Evolutionary conservation across 148 eudicot species (phyloP).

Genomic region (Fallopia convolvulus): DNA sequence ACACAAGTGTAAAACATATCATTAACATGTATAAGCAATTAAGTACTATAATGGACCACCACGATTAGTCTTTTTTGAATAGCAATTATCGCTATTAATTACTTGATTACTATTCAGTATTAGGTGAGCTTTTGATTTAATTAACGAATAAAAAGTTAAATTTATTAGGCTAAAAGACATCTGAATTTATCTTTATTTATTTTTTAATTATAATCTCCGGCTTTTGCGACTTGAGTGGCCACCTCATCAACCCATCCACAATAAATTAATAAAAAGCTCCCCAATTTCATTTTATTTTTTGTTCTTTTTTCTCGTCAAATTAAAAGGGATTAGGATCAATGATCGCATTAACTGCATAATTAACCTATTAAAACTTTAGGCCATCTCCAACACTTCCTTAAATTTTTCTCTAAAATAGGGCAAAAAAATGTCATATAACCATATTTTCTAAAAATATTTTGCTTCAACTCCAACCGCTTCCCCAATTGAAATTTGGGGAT

Average conservation of each 20-base stretch:
- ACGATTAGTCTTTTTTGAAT: neutral
- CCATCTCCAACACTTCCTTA: too few relatives aligned
- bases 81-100: neutral
- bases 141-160: neutral
- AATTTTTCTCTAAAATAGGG: too few relatives aligned
- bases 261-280: neutral
- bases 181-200: neutral
- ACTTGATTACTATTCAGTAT: neutral
- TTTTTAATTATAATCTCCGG: neutral
- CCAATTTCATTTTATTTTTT: neutral
- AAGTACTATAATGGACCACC: neutral
- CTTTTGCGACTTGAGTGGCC: constrained; percentile 10
- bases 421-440: too few relatives aligned
- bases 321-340: neutral
- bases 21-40: neutral
- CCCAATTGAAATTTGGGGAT: too few relatives aligned
- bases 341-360: neutral
- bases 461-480: too few relatives aligned
- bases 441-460: too few relatives aligned
- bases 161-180: neutral
- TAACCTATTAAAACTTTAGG: too few relatives aligned
- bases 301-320: neutral
- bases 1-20: neutral
- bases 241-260: constrained; percentile 7
- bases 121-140: constrained; percentile 1